phyloP scores from a whole-genome alignment of 345 rosid species.

The Isatis tinctoria region DNA sequence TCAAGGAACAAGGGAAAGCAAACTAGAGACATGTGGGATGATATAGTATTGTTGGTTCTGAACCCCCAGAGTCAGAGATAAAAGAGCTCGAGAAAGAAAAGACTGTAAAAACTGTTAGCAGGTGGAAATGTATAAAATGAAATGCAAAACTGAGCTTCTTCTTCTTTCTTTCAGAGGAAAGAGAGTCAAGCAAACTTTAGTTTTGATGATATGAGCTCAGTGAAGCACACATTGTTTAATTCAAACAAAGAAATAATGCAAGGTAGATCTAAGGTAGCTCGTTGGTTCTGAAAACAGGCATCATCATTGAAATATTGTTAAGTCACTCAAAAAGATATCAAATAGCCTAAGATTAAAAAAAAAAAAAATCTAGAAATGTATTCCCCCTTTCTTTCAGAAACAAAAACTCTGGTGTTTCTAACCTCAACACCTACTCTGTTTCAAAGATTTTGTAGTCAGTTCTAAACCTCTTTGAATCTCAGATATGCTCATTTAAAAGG shows the following conservation, averaged over 20 bases:
- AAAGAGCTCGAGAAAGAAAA: background rate
- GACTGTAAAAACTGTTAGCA: background rate
- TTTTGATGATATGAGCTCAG: background rate
- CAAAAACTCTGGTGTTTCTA: background rate
- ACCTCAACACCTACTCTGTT: background rate
- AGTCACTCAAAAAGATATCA: background rate
- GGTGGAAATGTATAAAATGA: background rate
- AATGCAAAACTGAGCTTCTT: background rate
- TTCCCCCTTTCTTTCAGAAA: background rate
- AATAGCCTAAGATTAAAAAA: background rate
- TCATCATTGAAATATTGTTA: background rate
- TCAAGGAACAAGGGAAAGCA: background rate
- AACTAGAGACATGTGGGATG: background rate
- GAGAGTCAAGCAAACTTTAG: background rate
- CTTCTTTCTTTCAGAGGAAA: background rate
- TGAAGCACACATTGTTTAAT: background rate
- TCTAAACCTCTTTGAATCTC: background rate
- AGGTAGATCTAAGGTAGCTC: background rate
- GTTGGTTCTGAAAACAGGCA: background rate
- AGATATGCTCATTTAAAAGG: too few relatives aligned
- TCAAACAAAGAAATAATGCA: background rate
- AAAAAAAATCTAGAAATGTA: background rate
- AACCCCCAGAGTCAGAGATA: background rate
- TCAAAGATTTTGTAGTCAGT: background rate
- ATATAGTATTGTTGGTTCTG: background rate